phyloP scores from a whole-genome alignment of 345 rosid genomes.

The Leavenworthia alabamica region DNA sequence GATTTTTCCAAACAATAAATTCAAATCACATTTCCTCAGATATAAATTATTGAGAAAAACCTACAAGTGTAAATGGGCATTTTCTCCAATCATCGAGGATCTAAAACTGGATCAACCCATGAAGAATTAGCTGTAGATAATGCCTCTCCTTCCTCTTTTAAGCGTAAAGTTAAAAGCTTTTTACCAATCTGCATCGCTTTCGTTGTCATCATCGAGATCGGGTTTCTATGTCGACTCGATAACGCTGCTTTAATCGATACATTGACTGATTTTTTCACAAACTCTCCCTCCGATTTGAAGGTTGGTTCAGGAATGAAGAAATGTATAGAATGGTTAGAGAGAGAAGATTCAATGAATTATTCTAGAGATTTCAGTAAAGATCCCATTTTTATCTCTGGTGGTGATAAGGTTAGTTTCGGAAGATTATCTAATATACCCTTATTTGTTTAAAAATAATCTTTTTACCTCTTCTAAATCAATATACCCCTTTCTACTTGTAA shows the following conservation, averaged over 20 bases:
- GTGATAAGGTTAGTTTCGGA: constrained; percentile 40
- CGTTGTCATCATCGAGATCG: constrained; percentile 61
- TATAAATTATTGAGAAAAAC: no score
- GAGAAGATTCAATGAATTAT: constrained; percentile 50
- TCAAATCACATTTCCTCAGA: background rate
- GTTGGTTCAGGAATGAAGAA: constrained; percentile 32
- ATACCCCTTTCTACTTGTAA: no score
- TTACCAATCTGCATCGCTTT: constrained; percentile 58
- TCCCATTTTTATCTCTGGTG: constrained; percentile 56
- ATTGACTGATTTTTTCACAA: constrained; percentile 42
- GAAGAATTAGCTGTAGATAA: constrained; percentile 33
- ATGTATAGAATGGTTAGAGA: constrained; percentile 76
- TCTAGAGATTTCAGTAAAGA: constrained; percentile 65
- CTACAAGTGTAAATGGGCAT: constrained; percentile 53
- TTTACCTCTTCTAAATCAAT: no score
- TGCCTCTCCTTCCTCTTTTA: constrained; percentile 32
- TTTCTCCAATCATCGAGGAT: constrained; percentile 49
- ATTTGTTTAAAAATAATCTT: no score
- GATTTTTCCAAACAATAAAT: background rate
- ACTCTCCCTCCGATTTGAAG: no score
- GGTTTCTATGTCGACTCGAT: constrained; percentile 70
- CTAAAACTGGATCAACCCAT: constrained; percentile 30
- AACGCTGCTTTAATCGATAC: constrained; percentile 50
- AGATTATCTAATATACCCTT: no score
- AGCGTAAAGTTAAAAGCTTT: constrained; percentile 53